Base-by-base conservation (phyloP, 1,284 basidiomycete species). In the Malassezia sp. region DNA sequence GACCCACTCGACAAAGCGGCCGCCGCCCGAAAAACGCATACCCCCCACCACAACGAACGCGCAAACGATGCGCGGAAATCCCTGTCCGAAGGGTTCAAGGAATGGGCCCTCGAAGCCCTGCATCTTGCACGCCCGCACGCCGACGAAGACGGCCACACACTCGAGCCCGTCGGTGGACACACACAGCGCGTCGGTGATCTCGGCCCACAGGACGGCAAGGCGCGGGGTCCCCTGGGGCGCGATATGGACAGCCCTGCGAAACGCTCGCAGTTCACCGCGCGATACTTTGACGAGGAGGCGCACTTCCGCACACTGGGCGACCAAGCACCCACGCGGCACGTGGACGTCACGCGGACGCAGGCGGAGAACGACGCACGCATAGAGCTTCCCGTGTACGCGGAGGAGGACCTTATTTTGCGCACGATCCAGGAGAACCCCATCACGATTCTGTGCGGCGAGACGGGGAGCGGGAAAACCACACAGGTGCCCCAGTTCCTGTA, bases 381-480 rank as follows among this genome's bases (percentile, higher is more conserved):
- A 54, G 75, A 83, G 48, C 74, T 99, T 1, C 93, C 93, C 3
- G 87, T 97, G 49, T 78, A 89, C 6, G 80, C 83, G 11, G 90
- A 97, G 70, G 93, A 99, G 65, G 89, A 97, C 65, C 77, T 79
- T 4, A 88, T 99, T 44, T 84, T 97, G 77, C 88, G 93, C 65
- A 80, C 86, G 2, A 81, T 99, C 40, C 72, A 88, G 48, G 75
- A 95, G 43, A 81, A 97, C 64, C 79, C 84, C 4, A 80, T 83
- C 10, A 78, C 80, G 14, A 76, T 84, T 39, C 77, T 85, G 35
- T 83, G 81, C 57, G 83, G 82, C 71, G 82, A 83, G 70, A 99
- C 93, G 5, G 93, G 93, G 49, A 91, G 86, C 63, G 93, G 93
- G 40, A 99, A 97, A 74, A 97, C 93, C 1, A 99, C 93, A 0